Conservation (phyloP, 352 stramenopile species). For the Phytophthora europaea region DNA sequence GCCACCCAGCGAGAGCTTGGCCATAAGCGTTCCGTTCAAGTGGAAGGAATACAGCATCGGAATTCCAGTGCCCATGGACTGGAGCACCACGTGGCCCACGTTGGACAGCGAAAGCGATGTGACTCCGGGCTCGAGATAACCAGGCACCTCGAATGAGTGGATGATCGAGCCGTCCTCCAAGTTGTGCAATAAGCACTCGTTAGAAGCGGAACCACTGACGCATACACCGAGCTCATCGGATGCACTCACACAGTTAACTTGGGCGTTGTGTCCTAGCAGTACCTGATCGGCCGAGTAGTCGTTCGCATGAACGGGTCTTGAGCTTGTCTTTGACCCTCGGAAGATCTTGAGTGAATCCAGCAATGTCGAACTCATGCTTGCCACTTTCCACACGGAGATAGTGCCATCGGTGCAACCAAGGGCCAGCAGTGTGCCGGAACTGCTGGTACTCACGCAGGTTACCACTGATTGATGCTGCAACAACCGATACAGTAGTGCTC, state of each 20-base stretch:
- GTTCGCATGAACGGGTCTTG: slow-evolving; percentile 75
- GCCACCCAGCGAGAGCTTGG: slow-evolving; percentile 44
- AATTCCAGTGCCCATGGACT: slow-evolving; percentile 67
- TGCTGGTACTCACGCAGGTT: slow-evolving; percentile 67
- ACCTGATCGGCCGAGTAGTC: slow-evolving; percentile 85
- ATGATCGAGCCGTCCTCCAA: slow-evolving; percentile 77
- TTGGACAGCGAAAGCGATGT: slow-evolving; percentile 70
- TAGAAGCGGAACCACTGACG: slow-evolving; percentile 72
- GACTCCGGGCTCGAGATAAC: slow-evolving; percentile 54
- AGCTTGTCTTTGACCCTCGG: slow-evolving; percentile 51
- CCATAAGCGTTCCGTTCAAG: slow-evolving; percentile 74
- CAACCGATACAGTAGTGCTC: slow-evolving; percentile 74
- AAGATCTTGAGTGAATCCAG: slow-evolving; percentile 87
- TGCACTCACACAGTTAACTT: slow-evolving; percentile 70
- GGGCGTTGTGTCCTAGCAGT: slow-evolving; percentile 70
- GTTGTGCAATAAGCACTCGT: slow-evolving; percentile 76
- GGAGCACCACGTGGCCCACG: slow-evolving; percentile 76
- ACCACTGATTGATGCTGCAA: slow-evolving; percentile 80
- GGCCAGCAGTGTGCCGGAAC: slow-evolving; percentile 54
- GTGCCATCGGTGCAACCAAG: slow-evolving; percentile 77
- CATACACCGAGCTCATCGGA: slow-evolving; percentile 83
- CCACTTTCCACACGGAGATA: slow-evolving; percentile 85
- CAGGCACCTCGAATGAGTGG: slow-evolving; percentile 58
- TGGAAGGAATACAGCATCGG: slow-evolving; percentile 79
- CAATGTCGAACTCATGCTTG: slow-evolving; percentile 69